phyloP scores from a whole-genome alignment of 805 yeast genomes.

The Babjeviella inositovora region DNA sequence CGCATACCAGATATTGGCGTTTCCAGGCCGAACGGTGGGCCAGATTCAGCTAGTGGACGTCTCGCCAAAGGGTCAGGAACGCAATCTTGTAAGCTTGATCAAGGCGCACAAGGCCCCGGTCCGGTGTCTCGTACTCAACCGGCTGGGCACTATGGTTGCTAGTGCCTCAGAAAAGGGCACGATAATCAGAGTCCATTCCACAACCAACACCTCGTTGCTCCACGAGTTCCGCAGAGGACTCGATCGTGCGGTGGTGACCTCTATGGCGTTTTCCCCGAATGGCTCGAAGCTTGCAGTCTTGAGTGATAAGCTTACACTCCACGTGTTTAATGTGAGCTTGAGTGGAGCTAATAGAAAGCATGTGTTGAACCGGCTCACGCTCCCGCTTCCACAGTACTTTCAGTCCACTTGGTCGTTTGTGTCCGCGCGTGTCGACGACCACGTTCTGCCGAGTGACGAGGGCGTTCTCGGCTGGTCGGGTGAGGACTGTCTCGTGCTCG shows the following conservation, averaged over 20 bases:
- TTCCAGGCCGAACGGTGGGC: slow-evolving; percentile 64
- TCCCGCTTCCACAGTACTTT: slow-evolving; percentile 57
- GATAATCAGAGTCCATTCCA: slow-evolving; percentile 56
- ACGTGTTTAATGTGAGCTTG: slow-evolving; percentile 45
- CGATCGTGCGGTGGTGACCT: slow-evolving; percentile 68
- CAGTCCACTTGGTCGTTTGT: slow-evolving; percentile 82
- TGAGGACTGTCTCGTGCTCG: slow-evolving; percentile 53
- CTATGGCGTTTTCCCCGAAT: slow-evolving; percentile 71
- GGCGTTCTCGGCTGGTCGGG: slow-evolving; percentile 65
- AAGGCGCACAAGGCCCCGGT: slow-evolving; percentile 64
- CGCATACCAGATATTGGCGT: slow-evolving; percentile 50
- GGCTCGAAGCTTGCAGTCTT: slow-evolving; percentile 69
- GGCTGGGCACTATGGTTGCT: slow-evolving; percentile 55
- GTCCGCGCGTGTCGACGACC: slow-evolving; percentile 29
- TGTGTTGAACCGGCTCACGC: slow-evolving; percentile 42
- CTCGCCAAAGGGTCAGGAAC: slow-evolving; percentile 45
- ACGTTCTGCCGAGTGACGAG: slow-evolving; percentile 8
- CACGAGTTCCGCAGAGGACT: slow-evolving; percentile 83
- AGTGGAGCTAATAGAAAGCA: slow-evolving; percentile 39
- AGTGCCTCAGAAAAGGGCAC: slow-evolving; percentile 79
- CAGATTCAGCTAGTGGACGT: slow-evolving; percentile 72
- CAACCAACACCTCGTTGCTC: slow-evolving; percentile 50
- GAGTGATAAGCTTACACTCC: slow-evolving; percentile 82
- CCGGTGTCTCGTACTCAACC: slow-evolving; percentile 45
- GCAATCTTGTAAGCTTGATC: slow-evolving; percentile 49